Percentiles rank a stretch among this genome's conserved stretches.
Conservation (phyloP, 169 alveolate species). For the Plasmodium billcollinsi region DNA sequence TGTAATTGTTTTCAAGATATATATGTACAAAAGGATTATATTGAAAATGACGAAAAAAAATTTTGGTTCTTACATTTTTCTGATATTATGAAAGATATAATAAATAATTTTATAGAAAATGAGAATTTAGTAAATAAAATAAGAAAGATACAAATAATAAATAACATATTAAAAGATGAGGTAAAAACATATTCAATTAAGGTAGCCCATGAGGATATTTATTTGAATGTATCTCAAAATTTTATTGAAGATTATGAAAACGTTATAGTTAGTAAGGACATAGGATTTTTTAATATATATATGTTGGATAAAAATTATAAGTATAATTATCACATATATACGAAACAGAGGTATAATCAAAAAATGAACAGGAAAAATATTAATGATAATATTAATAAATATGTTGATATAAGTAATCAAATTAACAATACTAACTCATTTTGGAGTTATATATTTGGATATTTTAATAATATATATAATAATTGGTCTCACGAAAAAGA, state of each 20-base stretch:
- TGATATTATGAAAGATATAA: slow-evolving; percentile 24
- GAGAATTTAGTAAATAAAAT: slow-evolving; percentile 37
- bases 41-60: not conserved
- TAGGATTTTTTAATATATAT: slow-evolving; percentile 40
- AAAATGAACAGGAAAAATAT: not conserved
- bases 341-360: not conserved
- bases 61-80: not conserved
- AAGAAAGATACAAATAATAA: slow-evolving; percentile 29
- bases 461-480: slow-evolving; percentile 37
- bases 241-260: slow-evolving; percentile 57
- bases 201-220: slow-evolving; percentile 32
- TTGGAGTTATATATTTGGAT: slow-evolving; percentile 55
- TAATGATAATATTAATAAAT: no score
- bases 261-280: slow-evolving; percentile 39
- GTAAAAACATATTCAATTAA: slow-evolving; percentile 56
- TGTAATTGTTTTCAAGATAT: slow-evolving; percentile 5
- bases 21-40: not conserved
- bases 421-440: not conserved
- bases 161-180: slow-evolving; percentile 48
- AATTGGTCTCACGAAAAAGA: slow-evolving; percentile 36
- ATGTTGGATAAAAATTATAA: slow-evolving; percentile 14
- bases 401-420: no score
- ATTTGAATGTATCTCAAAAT: slow-evolving; percentile 44
- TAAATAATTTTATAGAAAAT: slow-evolving; percentile 27
- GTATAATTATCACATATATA: slow-evolving; percentile 32